Conservation (phyloP, 441 rosid genomes). For the Theobroma grandiflorum region DNA sequence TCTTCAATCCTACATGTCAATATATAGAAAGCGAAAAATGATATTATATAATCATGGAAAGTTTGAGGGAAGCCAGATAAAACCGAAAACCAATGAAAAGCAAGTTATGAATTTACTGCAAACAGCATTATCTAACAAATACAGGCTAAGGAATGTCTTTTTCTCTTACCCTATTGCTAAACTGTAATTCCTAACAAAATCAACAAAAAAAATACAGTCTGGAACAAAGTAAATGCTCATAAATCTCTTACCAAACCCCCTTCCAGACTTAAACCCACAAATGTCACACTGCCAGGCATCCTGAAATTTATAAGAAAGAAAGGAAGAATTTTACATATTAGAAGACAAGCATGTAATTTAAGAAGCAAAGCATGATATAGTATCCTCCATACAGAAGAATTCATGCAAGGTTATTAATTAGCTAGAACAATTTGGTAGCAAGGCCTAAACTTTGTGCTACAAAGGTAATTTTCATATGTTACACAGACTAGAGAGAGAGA, state of each 20-base stretch:
- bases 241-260: slow-evolving; percentile 90
- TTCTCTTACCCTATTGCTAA: not conserved
- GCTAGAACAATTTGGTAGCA: not conserved
- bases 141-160: not conserved
- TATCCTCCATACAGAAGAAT: slow-evolving; percentile 6
- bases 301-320: slow-evolving; percentile 46
- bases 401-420: not conserved
- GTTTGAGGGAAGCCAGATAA: not conserved
- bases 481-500: slow-evolving; percentile 11
- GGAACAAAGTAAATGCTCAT: slow-evolving; percentile 2
- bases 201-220: not conserved
- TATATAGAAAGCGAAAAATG: not conserved
- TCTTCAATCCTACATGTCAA: not conserved
- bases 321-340: not conserved
- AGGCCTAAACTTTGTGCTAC: not conserved
- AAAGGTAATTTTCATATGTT: not conserved
- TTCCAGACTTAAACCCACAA: slow-evolving; percentile 93
- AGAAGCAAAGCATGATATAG: not conserved
- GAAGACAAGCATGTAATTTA: not conserved
- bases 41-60: not conserved
- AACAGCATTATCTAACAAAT: not conserved
- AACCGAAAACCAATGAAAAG: not conserved
- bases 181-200: not conserved
- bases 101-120: not conserved
- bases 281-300: slow-evolving; percentile 99